Evolutionary conservation across 805 yeast genomes (phyloP).

Genomic region (Nakazawaea ernobii): DNA sequence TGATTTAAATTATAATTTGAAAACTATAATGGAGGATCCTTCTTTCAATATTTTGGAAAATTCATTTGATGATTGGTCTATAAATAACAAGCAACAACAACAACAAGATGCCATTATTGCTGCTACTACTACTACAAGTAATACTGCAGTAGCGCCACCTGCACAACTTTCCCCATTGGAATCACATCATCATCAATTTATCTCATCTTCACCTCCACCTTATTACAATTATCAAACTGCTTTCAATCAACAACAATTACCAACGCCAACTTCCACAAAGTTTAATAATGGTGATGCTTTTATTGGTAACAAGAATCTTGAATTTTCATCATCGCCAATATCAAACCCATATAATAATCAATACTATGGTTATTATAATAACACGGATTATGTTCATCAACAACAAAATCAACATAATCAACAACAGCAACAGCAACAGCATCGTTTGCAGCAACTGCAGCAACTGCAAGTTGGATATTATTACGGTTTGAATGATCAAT

Average conservation of each 20-base stretch:
- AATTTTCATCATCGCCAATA: constrained; percentile 6
- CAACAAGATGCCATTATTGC: not conserved
- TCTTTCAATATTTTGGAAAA: constrained; percentile 9
- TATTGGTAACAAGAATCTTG: not conserved
- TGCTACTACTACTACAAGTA: not conserved
- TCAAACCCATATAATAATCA: constrained; percentile 6
- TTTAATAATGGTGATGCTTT: not conserved
- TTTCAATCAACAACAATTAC: not conserved
- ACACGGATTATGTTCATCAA: constrained; percentile 2
- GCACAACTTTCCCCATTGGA: constrained; percentile 1
- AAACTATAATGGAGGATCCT: constrained; percentile 7
- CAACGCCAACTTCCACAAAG: constrained; percentile 1
- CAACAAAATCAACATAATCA: constrained; percentile 2
- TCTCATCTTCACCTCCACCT: not conserved
- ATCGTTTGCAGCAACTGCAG: constrained; percentile 4
- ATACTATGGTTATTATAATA: constrained; percentile 3
- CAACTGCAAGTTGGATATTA: constrained; percentile 7
- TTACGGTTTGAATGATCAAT: constrained; percentile 7
- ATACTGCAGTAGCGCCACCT: not conserved
- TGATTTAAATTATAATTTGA: constrained; percentile 9
- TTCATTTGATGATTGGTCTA: constrained; percentile 9
- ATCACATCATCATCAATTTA: not conserved
- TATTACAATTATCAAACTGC: constrained; percentile 1
- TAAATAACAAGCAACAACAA: constrained; percentile 4
- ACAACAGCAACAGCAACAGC: constrained; percentile 3